These are phyloP conservation scores for Ocimum tenuiflorum DNA, from an alignment of 257 asterid genomes.

Conservation along the genomic window DNA sequence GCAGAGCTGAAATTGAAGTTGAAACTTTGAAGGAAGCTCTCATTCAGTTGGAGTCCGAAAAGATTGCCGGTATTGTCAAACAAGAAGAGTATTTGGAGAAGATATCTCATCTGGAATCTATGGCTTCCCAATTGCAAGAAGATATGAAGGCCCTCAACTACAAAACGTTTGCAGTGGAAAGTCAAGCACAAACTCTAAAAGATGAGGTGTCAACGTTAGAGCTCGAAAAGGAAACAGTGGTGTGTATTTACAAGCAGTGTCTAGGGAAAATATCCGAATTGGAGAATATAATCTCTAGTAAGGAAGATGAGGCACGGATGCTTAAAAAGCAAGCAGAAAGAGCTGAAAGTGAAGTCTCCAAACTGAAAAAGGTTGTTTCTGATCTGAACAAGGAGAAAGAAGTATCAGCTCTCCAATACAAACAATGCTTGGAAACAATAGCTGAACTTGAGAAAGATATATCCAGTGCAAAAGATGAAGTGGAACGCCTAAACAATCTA, in stretches of 20 bases:
- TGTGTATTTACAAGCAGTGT: slow-evolving; percentile 33
- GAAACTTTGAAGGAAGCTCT: slow-evolving; percentile 59
- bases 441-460: slow-evolving; percentile 58
- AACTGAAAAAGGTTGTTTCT: slow-evolving; percentile 43
- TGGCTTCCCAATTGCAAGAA: slow-evolving; percentile 42
- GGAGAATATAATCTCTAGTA: slow-evolving; percentile 39
- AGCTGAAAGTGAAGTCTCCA: slow-evolving; percentile 57
- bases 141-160: slow-evolving; percentile 33
- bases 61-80: slow-evolving; percentile 40
- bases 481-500: slow-evolving; percentile 46
- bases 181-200: slow-evolving; percentile 38
- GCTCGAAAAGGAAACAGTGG: slow-evolving; percentile 46
- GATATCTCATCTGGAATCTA: slow-evolving; percentile 43
- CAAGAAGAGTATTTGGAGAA: slow-evolving; percentile 40
- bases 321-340: slow-evolving; percentile 46
- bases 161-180: slow-evolving; percentile 47
- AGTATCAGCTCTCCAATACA: slow-evolving; percentile 48
- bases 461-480: slow-evolving; percentile 43
- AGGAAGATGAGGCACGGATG: slow-evolving; percentile 38
- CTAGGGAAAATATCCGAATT: slow-evolving; percentile 47
- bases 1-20: slow-evolving; percentile 59
- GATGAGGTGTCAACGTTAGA: slow-evolving; percentile 46
- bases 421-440: slow-evolving; percentile 55
- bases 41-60: slow-evolving; percentile 52
- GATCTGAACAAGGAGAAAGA: slow-evolving; percentile 60